These are phyloP conservation scores for Fraxinus greggii DNA, from an alignment of 305 asterid species.

Conservation along the genomic window DNA sequence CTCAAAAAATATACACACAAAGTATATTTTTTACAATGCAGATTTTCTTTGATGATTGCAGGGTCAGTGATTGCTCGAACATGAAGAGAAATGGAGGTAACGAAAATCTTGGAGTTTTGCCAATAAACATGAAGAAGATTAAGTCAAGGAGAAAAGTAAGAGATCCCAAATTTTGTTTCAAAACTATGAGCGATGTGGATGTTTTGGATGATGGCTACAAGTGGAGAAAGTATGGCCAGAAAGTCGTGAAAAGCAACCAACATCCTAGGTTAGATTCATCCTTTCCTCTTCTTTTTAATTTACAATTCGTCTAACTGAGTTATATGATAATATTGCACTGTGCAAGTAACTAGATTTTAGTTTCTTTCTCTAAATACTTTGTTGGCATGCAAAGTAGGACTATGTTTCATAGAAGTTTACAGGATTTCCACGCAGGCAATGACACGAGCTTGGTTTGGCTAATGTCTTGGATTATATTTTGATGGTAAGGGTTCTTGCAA, in stretches of 20 bases:
- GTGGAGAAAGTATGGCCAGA: slow-evolving; percentile 95
- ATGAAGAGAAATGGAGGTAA: slow-evolving; percentile 42
- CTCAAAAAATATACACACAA: neutral
- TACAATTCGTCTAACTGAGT: neutral
- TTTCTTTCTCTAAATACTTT: no score
- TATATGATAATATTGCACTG: neutral
- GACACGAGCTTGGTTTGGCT: neutral
- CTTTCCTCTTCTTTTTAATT: neutral
- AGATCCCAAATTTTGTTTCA: slow-evolving; percentile 93
- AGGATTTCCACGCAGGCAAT: neutral
- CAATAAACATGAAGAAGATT: slow-evolving; percentile 69
- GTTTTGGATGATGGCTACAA: slow-evolving; percentile 90
- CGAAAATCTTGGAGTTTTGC: slow-evolving; percentile 46
- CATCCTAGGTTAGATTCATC: slow-evolving; percentile 66
- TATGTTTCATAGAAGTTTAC: neutral
- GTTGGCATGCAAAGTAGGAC: neutral
- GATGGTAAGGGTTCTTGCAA: neutral
- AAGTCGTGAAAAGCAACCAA: slow-evolving; percentile 87
- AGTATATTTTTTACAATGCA: neutral
- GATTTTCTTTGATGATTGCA: neutral
- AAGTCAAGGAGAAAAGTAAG: slow-evolving; percentile 75
- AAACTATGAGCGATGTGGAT: slow-evolving; percentile 88
- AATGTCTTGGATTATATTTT: neutral
- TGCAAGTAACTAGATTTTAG: neutral
- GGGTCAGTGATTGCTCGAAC: slow-evolving; percentile 45